phyloP scores from a whole-genome alignment of 495 filamentous ascomycete genomes.

The Podospora bellae-mahoneyi region DNA sequence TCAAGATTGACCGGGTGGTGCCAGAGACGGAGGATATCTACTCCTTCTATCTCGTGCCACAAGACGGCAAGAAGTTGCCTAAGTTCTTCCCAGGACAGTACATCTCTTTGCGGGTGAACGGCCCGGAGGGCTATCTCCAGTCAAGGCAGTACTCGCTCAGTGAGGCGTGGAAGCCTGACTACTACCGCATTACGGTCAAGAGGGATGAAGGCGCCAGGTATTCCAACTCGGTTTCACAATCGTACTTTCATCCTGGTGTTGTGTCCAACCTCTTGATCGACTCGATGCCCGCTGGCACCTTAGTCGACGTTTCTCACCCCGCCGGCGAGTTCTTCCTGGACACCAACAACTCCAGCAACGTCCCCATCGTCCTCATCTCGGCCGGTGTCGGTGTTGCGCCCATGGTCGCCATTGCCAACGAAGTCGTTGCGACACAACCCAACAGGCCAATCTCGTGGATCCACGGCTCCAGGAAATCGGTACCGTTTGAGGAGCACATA shows the following conservation, averaged over 20 bases:
- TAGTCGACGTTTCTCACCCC: slow-evolving; percentile 62
- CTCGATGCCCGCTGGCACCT: slow-evolving; percentile 54
- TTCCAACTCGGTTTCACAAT: slow-evolving; percentile 39
- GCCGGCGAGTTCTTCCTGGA: slow-evolving; percentile 68
- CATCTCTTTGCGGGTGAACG: slow-evolving; percentile 57
- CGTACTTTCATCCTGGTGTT: slow-evolving; percentile 52
- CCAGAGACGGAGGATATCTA: slow-evolving; percentile 62
- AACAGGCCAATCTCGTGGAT: slow-evolving; percentile 56
- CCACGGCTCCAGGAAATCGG: slow-evolving; percentile 53
- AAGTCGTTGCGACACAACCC: slow-evolving; percentile 43
- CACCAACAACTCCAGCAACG: slow-evolving; percentile 33
- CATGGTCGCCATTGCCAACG: slow-evolving; percentile 65
- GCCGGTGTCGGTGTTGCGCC: slow-evolving; percentile 69
- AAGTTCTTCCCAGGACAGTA: slow-evolving; percentile 66
- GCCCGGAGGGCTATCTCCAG: slow-evolving; percentile 57
- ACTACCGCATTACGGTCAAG: slow-evolving; percentile 72
- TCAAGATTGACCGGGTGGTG: slow-evolving; percentile 61
- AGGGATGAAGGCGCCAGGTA: slow-evolving; percentile 53
- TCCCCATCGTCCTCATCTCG: slow-evolving; percentile 63
- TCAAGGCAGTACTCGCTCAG: slow-evolving; percentile 71
- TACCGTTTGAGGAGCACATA: slow-evolving; percentile 54
- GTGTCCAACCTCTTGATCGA: slow-evolving; percentile 70
- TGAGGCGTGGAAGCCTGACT: slow-evolving; percentile 54
- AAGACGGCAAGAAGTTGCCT: slow-evolving; percentile 59
- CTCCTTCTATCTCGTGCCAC: slow-evolving; percentile 67